phyloP scores from a whole-genome alignment of 148 eudicot genomes.

The Tetragonia tetragonoides region DNA sequence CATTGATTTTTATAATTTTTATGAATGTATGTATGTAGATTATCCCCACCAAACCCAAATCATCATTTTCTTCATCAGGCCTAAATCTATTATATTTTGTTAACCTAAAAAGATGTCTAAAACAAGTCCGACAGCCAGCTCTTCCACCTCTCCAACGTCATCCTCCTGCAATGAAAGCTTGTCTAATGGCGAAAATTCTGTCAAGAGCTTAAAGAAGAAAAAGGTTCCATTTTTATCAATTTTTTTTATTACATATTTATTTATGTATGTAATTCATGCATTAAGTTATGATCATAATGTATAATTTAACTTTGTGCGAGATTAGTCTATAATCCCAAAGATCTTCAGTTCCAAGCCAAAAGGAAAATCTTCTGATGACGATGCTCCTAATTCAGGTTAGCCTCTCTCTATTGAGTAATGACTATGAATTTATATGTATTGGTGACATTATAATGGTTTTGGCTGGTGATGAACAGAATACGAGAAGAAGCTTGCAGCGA shows the following conservation, averaged over 20 bases:
- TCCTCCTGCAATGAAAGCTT: slow-evolving; percentile 18
- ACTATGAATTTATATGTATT: neutral
- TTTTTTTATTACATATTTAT: no score
- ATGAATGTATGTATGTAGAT: neutral
- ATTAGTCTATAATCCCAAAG: slow-evolving; percentile 59
- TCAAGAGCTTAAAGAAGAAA: slow-evolving; percentile 32
- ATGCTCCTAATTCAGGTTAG: slow-evolving; percentile 40
- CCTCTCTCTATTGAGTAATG: neutral
- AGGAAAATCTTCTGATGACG: slow-evolving; percentile 45
- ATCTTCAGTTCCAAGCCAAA: slow-evolving; percentile 51
- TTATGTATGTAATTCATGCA: no score
- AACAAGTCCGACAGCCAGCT: slow-evolving; percentile 12
- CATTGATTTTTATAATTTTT: no score
- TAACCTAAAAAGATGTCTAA: slow-evolving; percentile 8
- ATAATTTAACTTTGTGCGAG: neutral
- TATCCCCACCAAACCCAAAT: neutral
- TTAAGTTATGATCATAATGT: no score
- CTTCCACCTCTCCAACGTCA: slow-evolving; percentile 24
- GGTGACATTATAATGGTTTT: neutral
- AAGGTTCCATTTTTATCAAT: slow-evolving; percentile 18
- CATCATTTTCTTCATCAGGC: neutral
- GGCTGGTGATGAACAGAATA: slow-evolving; percentile 30
- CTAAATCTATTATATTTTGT: neutral
- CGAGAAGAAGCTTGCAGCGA: slow-evolving; percentile 37
- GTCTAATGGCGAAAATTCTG: slow-evolving; percentile 14